Base-by-base conservation (phyloP, 2,329 filamentous ascomycete species). In the Fusarium armeniacum region DNA sequence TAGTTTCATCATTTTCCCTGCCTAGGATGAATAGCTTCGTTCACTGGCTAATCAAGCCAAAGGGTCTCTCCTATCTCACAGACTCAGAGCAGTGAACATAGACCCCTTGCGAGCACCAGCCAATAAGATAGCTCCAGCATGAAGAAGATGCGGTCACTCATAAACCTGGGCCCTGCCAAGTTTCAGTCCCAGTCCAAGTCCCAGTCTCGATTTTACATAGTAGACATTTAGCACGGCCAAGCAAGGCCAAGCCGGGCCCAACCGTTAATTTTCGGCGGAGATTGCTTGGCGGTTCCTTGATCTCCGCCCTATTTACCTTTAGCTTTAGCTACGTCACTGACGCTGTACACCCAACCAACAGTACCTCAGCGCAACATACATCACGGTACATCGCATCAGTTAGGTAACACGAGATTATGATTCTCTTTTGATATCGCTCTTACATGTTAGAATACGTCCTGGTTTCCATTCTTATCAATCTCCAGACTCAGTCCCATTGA, bases 221-320 rank as follows among this genome's bases (percentile, higher is more conserved):
- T 15, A 33, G 24, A 26, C 18, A 4, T 38, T 46, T 20, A 20
- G 20, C 20, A 20, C 20, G 20, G 20, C 20, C 20, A 20, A 55
- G 47, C 22, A 47, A 30, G 53, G 67, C 67, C 63, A 68, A 63
- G 65, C 51, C 67, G 67, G 67, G 54, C 54, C 67, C 67, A 64
- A 51, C 67, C 67, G 67, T 63, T 49, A 38, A 63, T 67, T 58
- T 63, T 67, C 24, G 57, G 49, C 43, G 36, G 64, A 45, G 33
- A 67, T 69, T 67, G 58, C 67, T 70, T 70, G 67, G 67, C 67
- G 41, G 46, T 45, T 46, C 40, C 62, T 65, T 58, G 62, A 43
- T 49, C 52, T 28, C 20, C 15, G 50, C 35, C 44, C 51, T 51
- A 62, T 43, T 33, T n/a, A 46, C 45, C 45, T 38, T 47, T 51